phyloP scores from a whole-genome alignment of 352 stramenopile genomes.

The Globisporangium rhizosaccharum region DNA sequence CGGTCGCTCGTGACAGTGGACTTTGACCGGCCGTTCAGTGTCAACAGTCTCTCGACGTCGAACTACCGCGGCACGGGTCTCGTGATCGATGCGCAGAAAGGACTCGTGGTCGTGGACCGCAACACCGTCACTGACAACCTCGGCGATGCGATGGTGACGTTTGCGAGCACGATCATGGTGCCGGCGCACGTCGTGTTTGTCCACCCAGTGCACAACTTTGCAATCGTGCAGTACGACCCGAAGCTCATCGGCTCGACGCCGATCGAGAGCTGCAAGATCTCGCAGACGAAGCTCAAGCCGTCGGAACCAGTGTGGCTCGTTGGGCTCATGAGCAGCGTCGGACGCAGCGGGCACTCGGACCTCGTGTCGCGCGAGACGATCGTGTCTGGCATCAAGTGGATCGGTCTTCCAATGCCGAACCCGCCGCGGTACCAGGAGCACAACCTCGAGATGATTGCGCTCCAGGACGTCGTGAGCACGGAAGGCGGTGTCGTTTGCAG shows the following conservation, averaged over 20 bases:
- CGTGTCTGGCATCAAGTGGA: conserved; percentile 84
- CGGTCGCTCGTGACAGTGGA: conserved; percentile 83
- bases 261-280: conserved; percentile 75
- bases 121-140: conserved; percentile 89
- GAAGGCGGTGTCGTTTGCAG: conserved; percentile 82
- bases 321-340: conserved; percentile 77
- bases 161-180: conserved; percentile 88
- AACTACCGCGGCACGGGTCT: conserved; percentile 86
- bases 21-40: conserved; percentile 81
- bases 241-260: conserved; percentile 80
- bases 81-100: conserved; percentile 83
- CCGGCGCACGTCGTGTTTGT: conserved; percentile 87
- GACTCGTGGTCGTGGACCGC: conserved; percentile 89
- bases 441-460: conserved; percentile 83
- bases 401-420: conserved; percentile 73
- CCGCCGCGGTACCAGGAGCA: conserved; percentile 84
- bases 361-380: conserved; percentile 83
- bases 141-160: conserved; percentile 86
- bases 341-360: conserved; percentile 72
- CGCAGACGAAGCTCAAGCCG: conserved; percentile 44
- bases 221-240: conserved; percentile 90
- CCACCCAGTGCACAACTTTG: conserved; percentile 91
- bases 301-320: conserved; percentile 84
- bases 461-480: conserved; percentile 78
- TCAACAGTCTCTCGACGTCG: conserved; percentile 80